These are phyloP conservation scores for Rhodotorula sp. DNA, from an alignment of 1,284 basidiomycete species.

Conservation along the genomic window DNA sequence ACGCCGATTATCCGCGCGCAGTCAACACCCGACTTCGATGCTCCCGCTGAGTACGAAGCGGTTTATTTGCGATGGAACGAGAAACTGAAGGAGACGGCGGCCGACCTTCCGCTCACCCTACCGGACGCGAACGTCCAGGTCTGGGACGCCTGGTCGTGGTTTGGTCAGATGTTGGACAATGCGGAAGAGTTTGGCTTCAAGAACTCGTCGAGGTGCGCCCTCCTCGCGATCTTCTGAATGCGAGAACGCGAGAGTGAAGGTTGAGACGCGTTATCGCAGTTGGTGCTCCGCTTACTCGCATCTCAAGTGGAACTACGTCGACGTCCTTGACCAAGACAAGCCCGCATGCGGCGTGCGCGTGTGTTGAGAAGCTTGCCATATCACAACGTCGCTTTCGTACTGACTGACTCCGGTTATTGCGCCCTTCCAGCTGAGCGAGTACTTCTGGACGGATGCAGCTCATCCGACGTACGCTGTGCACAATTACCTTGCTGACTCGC, in stretches of 20 bases:
- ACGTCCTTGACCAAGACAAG: background rate
- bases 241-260: too few relatives aligned
- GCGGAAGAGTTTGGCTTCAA: too few relatives aligned
- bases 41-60: background rate
- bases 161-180: too few relatives aligned
- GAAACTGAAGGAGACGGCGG: background rate
- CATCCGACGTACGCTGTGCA: constrained; percentile 11
- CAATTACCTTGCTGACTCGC: background rate
- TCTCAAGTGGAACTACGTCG: background rate
- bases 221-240: too few relatives aligned
- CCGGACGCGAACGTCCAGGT: background rate
- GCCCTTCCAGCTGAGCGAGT: background rate
- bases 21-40: background rate
- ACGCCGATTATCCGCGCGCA: background rate
- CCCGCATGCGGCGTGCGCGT: background rate
- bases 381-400: background rate
- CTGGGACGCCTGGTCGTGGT: too few relatives aligned
- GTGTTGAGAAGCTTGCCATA: background rate
- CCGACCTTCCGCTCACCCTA: too few relatives aligned
- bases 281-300: too few relatives aligned
- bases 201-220: too few relatives aligned
- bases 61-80: constrained; percentile 6
- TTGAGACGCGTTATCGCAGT: too few relatives aligned
- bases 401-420: background rate
- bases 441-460: constrained; percentile 7